Conservation (phyloP, 768 basidiomycete genomes). For the Tulasnella calospora region DNA sequence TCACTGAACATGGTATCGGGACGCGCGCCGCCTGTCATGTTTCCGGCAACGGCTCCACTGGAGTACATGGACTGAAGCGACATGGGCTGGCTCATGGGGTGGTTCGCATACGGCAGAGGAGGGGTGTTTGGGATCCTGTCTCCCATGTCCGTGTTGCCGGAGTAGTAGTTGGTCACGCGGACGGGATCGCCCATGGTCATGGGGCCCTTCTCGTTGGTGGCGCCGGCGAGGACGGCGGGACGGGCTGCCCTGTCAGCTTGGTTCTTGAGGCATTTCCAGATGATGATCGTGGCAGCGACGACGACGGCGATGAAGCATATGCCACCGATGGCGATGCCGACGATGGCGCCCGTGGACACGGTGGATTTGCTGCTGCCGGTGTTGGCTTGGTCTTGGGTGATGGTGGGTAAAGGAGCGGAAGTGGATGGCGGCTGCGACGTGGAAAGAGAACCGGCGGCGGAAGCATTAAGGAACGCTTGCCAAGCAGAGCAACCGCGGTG, state of each 20-base stretch:
- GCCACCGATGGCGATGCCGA: conserved; percentile 12
- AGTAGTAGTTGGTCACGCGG: background rate
- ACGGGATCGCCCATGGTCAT: conserved; percentile 1
- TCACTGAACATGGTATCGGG: background rate
- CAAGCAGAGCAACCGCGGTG: conserved; percentile 18
- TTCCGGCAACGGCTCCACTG: background rate
- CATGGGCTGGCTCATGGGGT: too few species aligned
- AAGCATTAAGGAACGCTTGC: conserved; percentile 1
- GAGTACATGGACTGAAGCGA: background rate
- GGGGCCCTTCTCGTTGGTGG: background rate
- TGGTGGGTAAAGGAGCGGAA: background rate
- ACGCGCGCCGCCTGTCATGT: background rate
- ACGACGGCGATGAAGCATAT: conserved; percentile 5
- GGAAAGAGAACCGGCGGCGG: background rate
- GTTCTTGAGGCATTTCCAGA: conserved; percentile 12
- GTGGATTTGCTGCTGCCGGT: background rate
- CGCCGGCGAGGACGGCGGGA: background rate
- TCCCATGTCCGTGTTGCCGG: background rate
- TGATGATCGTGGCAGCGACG: conserved; percentile 4
- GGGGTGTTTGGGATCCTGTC: background rate
- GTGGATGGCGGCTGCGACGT: conserved; percentile 8
- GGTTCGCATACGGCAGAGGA: background rate
- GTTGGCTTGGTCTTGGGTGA: background rate
- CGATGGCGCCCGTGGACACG: conserved; percentile 18
- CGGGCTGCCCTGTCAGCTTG: background rate